A percentile compares a stretch with the other conserved stretches of the same genome.
phyloP scores from a whole-genome alignment of 148 eudicot species.

The Silene uniflora region DNA sequence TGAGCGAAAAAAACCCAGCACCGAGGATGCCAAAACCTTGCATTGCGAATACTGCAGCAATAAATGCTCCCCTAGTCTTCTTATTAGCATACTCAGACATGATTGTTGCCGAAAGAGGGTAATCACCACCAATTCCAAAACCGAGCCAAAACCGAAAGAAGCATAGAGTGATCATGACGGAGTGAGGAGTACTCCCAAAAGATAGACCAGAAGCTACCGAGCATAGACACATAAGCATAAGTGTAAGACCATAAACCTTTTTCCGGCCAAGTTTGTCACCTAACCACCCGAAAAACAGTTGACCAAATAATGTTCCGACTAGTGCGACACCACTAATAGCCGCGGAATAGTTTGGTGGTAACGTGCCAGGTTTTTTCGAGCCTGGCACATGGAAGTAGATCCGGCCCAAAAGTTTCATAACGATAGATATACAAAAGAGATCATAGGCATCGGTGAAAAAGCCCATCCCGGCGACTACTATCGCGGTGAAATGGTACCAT shows the following conservation, averaged over 20 bases:
- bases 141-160: conserved; percentile 73
- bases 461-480: conserved; percentile 64
- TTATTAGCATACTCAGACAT: conserved; percentile 70
- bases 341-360: conserved; percentile 49
- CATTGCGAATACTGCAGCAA: conserved; percentile 65
- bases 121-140: conserved; percentile 60
- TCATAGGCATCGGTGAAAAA: conserved; percentile 76
- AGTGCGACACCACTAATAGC: conserved; percentile 58
- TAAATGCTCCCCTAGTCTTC: conserved; percentile 58
- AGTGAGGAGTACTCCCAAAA: conserved; percentile 33
- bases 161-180: conserved; percentile 51
- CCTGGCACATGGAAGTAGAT: conserved; percentile 42
- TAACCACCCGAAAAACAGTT: conserved; percentile 70
- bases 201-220: conserved; percentile 59
- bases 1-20: conserved; percentile 52
- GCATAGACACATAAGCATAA: conserved; percentile 50
- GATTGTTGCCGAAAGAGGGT: conserved; percentile 62
- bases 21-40: conserved; percentile 61
- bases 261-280: conserved; percentile 68
- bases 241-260: conserved; percentile 54
- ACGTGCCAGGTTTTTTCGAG: conserved; percentile 40
- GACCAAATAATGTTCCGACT: conserved; percentile 53
- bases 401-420: conserved; percentile 57
- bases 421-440: conserved; percentile 57
- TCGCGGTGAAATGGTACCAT: conserved; percentile 64